A percentile compares a stretch with the other conserved stretches of the same genome.
Conservation (phyloP, 2,329 filamentous ascomycete genomes). For the Fonsecaea multimorphosa region DNA sequence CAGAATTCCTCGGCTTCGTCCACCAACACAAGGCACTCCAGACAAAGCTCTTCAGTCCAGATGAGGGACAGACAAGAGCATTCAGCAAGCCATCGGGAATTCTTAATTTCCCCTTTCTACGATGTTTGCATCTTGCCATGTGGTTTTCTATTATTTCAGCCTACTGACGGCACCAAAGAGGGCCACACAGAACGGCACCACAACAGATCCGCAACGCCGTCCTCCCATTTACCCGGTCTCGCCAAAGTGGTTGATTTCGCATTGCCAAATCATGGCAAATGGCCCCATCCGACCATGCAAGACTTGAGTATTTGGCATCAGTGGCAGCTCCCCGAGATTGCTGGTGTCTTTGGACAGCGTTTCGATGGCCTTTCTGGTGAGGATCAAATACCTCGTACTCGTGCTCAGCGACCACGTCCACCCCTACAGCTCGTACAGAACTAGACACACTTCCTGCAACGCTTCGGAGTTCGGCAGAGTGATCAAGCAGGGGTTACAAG, state of each 20-base stretch:
- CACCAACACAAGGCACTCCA: background rate
- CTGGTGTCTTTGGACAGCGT: background rate
- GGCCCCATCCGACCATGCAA: background rate
- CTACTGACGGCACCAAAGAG: background rate
- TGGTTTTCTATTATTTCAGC: background rate
- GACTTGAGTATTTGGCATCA: background rate
- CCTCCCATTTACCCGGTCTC: background rate
- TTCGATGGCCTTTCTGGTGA: background rate
- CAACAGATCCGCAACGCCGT: background rate
- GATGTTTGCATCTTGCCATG: background rate
- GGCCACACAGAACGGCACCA: background rate
- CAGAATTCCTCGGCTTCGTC: background rate
- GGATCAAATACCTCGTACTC: background rate
- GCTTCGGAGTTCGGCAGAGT: conserved; percentile 7
- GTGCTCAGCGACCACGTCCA: background rate
- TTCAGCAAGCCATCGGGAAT: background rate
- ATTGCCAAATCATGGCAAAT: conserved; percentile 4
- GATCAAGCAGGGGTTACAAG: background rate
- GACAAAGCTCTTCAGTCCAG: background rate
- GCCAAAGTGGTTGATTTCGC: background rate
- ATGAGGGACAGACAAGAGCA: too few relatives aligned
- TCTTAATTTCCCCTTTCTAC: background rate
- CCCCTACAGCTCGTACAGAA: background rate
- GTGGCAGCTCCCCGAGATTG: background rate
- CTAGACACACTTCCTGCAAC: background rate